These are phyloP conservation scores for Thalassiosira profunda DNA, from an alignment of 108 stramenopile genomes.

Conservation along the genomic window DNA sequence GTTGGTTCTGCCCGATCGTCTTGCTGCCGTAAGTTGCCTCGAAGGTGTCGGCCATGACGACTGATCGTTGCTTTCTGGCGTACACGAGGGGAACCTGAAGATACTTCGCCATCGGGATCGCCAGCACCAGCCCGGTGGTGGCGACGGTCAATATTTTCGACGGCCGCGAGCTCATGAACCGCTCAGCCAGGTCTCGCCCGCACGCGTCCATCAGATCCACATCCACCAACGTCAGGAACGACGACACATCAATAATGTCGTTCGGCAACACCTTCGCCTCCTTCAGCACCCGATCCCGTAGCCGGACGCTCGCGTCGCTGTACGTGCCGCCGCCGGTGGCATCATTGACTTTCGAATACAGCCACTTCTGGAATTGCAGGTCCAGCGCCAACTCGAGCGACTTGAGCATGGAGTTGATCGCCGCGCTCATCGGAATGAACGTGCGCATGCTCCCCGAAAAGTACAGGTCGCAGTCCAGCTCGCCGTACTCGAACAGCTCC, in stretches of 20 bases:
- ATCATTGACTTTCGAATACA: slow-evolving; percentile 57
- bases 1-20: slow-evolving; percentile 79
- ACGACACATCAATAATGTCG: slow-evolving; percentile 89
- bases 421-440: slow-evolving; percentile 72
- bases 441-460: slow-evolving; percentile 73
- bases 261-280: slow-evolving; percentile 88
- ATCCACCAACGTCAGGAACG: slow-evolving; percentile 88
- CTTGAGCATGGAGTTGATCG: slow-evolving; percentile 75
- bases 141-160: slow-evolving; percentile 91
- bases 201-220: slow-evolving; percentile 92
- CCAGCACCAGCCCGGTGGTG: slow-evolving; percentile 90
- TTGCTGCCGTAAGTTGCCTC: slow-evolving; percentile 79
- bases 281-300: slow-evolving; percentile 86
- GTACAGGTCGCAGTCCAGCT: slow-evolving; percentile 71
- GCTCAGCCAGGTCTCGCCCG: slow-evolving; percentile 77
- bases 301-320: slow-evolving; percentile 60
- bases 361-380: slow-evolving; percentile 82
- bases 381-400: slow-evolving; percentile 74
- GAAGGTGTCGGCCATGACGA: slow-evolving; percentile 91
- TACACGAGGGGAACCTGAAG: slow-evolving; percentile 88
- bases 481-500: slow-evolving; percentile 84
- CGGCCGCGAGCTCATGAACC: slow-evolving; percentile 67
- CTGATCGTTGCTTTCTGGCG: slow-evolving; percentile 88
- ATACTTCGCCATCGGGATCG: slow-evolving; percentile 88
- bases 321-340: slow-evolving; percentile 40